These are phyloP conservation scores for Pinus tabuliformis DNA, from an alignment of 75 land plant genomes.

Conservation along the genomic window DNA sequence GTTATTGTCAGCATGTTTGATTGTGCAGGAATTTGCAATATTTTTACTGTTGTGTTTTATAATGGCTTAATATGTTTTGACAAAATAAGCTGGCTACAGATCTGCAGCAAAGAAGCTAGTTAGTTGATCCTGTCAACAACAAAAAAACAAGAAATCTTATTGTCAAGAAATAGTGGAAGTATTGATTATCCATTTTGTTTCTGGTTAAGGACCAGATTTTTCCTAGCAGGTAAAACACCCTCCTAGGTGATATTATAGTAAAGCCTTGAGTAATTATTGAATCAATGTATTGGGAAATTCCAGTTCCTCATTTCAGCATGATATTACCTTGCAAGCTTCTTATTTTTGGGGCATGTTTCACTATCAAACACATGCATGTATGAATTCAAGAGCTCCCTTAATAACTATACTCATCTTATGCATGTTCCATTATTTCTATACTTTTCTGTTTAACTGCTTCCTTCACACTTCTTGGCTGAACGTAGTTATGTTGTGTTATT, in stretches of 20 bases:
- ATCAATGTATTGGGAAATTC: not conserved
- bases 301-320: not conserved
- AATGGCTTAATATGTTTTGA: not conserved
- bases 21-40: not conserved
- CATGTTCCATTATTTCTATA: too few species aligned
- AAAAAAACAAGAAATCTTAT: not conserved
- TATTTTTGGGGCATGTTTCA: too few species aligned
- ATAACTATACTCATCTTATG: too few species aligned
- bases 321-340: not conserved
- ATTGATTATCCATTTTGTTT: not conserved
- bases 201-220: not conserved
- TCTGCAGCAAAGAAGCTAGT: not conserved
- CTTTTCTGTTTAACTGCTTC: too few species aligned
- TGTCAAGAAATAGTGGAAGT: not conserved
- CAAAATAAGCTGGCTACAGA: not conserved
- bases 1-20: not conserved
- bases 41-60: not conserved
- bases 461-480: too few species aligned
- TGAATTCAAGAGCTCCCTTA: too few species aligned
- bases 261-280: not conserved
- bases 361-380: too few species aligned
- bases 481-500: too few species aligned
- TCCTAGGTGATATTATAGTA: not conserved
- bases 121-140: not conserved
- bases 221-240: not conserved